Conservation (phyloP, 768 basidiomycete genomes). For the Collybia nuda region DNA sequence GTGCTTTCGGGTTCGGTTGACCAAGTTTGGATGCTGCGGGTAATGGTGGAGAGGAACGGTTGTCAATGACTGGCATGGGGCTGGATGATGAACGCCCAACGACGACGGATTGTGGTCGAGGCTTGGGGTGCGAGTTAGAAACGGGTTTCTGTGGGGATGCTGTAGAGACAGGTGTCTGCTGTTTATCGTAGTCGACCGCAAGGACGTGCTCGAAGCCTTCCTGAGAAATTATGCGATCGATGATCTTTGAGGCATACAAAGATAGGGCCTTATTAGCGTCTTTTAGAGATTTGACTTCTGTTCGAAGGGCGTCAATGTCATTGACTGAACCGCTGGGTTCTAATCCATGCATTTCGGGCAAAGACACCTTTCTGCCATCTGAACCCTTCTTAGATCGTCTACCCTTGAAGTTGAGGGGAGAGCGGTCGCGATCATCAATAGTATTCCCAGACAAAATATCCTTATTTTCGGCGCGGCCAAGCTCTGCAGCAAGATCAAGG, state of each 20-base stretch:
- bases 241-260: conserved; percentile 95
- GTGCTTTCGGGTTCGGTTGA: conserved; percentile 38
- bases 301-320: conserved; percentile 74
- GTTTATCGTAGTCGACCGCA: conserved; percentile 83
- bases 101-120: conserved; percentile 63
- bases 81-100: conserved; percentile 42
- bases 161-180: conserved; percentile 33
- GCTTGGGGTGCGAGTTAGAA: conserved; percentile 35
- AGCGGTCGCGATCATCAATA: conserved; percentile 51
- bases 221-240: conserved; percentile 94
- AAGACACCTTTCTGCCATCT: conserved; percentile 36
- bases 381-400: conserved; percentile 50
- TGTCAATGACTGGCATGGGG: conserved; percentile 26
- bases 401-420: conserved; percentile 39
- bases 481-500: conserved; percentile 87
- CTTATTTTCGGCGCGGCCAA: conserved; percentile 89
- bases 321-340: conserved; percentile 44
- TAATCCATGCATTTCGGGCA: conserved; percentile 32
- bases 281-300: conserved; percentile 88
- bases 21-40: conserved; percentile 18
- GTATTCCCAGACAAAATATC: conserved; percentile 63
- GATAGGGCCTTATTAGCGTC: conserved; percentile 96
- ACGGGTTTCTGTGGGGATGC: conserved; percentile 29
- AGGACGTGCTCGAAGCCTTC: conserved; percentile 97
- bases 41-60: conserved; percentile 20